Base-by-base conservation (phyloP, 2,329 filamentous ascomycete species). In the Ophiostoma ulmi region DNA sequence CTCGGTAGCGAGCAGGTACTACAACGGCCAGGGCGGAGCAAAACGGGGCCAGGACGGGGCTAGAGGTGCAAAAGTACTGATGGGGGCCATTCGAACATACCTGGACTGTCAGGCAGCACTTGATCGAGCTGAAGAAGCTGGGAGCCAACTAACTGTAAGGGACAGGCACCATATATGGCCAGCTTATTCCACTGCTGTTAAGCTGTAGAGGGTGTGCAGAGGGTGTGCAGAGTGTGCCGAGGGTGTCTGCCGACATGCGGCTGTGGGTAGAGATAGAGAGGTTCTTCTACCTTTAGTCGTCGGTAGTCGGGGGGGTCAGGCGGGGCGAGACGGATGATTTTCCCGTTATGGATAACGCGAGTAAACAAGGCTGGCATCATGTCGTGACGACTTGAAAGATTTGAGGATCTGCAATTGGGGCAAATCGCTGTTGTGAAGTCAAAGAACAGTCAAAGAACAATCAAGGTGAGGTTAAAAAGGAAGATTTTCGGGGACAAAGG, bases 321-420 rank as follows among this genome's bases (percentile, higher is more conserved):
- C 61, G 61, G 61, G 61, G 61, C 61, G 14, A 39, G n/a, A 39
- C 41, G 22, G 6, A 17, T 26, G 22, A n/a, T 68, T 55, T 55
- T 55, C 39, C 26, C 20, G 61, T n/a, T n/a, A 64, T 41, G 38
- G 64, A 38, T 41, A 31, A 38, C n/a, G 11, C 36, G 64, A 39
- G n/a, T 14, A 38, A 67, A 22, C 20, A 67, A 69, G 48, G 61
- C 61, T 64, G 61, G 61, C 58, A n/a, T 39, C 35, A 38, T 64
- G 35, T n/a, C 35, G 13, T n/a, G 35, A 8, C 8, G 61, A 20
- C 48, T 13, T 55, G 48, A 8, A 20, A 20, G 11, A 26, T 58
- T 22, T 13, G 52, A 13, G 52, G 52, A 58, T 58, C 52, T 26
- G 52, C 52, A 26, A 58, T 13, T 3, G 13, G 52, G 52, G 52